phyloP scores from a whole-genome alignment of 2,329 filamentous ascomycete species.

The Cladosporium sp. region DNA sequence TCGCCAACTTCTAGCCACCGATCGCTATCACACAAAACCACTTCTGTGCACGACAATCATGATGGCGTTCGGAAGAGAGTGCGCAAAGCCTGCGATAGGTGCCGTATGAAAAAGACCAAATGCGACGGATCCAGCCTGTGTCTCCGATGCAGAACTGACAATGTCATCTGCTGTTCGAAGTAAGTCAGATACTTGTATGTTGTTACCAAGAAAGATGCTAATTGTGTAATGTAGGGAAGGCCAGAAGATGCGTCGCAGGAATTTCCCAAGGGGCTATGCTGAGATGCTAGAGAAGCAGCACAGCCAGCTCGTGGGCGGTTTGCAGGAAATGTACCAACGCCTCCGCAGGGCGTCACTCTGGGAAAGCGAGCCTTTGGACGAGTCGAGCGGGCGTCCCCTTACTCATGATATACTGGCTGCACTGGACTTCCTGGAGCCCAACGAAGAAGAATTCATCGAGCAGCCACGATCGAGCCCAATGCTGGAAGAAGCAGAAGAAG shows the following conservation, averaged over 20 bases:
- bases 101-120: conserved; percentile 67
- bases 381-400: conserved; percentile 53
- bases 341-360: conserved; percentile 55
- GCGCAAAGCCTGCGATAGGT: conserved; percentile 67
- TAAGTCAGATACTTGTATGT: background rate
- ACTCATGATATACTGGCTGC: conserved; percentile 64
- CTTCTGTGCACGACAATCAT: background rate
- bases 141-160: conserved; percentile 33
- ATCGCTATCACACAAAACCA: background rate
- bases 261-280: conserved; percentile 66
- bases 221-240: background rate
- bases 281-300: conserved; percentile 69
- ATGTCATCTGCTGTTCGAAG: conserved; percentile 5
- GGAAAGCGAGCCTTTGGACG: conserved; percentile 56
- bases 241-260: conserved; percentile 44
- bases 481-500: background rate
- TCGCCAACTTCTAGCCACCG: background rate
- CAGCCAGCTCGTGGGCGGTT: conserved; percentile 59
- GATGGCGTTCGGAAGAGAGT: conserved; percentile 55
- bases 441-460: conserved; percentile 60
- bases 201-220: background rate
- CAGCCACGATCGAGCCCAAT: conserved; percentile 47
- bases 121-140: conserved; percentile 64
- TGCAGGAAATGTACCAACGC: conserved; percentile 61
- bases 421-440: conserved; percentile 57